Percentiles rank a stretch among this genome's conserved stretches.
phyloP scores from a whole-genome alignment of 495 filamentous ascomycete species.

The Xylaria cubensis region DNA sequence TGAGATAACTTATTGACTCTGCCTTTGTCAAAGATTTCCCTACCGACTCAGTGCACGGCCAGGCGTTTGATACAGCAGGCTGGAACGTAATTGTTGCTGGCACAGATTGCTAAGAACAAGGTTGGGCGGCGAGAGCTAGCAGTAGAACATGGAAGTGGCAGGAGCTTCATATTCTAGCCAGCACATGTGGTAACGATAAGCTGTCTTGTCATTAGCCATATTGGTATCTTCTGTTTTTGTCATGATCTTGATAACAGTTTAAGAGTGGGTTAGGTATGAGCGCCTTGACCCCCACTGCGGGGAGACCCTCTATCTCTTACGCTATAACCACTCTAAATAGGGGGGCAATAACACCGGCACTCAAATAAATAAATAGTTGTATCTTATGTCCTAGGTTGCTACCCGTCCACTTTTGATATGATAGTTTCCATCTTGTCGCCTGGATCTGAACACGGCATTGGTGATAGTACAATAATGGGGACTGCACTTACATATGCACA shows the following conservation, averaged over 20 bases:
- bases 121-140: neutral
- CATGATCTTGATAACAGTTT: neutral
- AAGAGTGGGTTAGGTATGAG: neutral
- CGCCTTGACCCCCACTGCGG: slow-evolving; percentile 2
- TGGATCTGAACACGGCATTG: neutral
- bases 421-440: neutral
- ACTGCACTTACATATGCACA: neutral
- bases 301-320: slow-evolving; percentile 16
- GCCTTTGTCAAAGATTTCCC: slow-evolving; percentile 4
- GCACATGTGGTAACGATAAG: neutral
- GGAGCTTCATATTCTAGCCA: neutral
- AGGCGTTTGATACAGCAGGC: slow-evolving; percentile 15
- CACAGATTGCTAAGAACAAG: slow-evolving; percentile 14
- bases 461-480: neutral
- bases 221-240: neutral
- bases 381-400: neutral
- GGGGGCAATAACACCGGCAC: neutral
- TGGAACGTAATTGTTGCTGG: slow-evolving; percentile 25
- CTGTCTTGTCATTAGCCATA: neutral
- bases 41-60: slow-evolving; percentile 24
- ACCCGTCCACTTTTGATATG: neutral
- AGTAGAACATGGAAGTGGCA: neutral
- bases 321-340: neutral
- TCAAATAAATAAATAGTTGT: neutral
- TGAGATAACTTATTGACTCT: neutral